Conservation (phyloP, 1,284 basidiomycete genomes). For the Ustilago loliicola region DNA sequence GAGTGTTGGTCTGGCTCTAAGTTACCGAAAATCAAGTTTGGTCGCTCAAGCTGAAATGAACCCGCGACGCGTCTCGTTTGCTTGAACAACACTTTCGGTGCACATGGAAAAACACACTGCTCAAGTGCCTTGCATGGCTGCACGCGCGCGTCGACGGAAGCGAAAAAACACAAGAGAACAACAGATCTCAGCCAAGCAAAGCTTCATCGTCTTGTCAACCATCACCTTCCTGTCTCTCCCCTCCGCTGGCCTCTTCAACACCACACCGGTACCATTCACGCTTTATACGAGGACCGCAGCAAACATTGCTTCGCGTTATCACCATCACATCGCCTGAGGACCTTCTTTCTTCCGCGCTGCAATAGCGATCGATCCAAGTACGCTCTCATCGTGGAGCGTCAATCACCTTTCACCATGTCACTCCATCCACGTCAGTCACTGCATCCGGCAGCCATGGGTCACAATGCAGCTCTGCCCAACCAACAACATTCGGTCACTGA, state of each 20-base stretch:
- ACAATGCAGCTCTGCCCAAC: constrained; percentile 35
- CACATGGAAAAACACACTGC: constrained; percentile 19
- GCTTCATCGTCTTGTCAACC: neutral
- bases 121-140: constrained; percentile 12
- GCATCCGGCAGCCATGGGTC: constrained; percentile 43
- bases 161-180: constrained; percentile 15
- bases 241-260: neutral
- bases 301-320: neutral
- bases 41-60: constrained; percentile 1
- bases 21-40: neutral
- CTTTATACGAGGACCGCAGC: neutral
- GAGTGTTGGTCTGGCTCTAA: constrained; percentile 19
- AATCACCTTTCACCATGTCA: constrained; percentile 26
- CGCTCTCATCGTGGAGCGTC: neutral
- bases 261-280: constrained; percentile 2
- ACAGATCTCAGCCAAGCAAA: constrained; percentile 7
- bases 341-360: neutral
- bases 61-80: constrained; percentile 38
- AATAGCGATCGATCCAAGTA: neutral
- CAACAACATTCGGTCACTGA: constrained; percentile 76
- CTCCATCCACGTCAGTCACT: constrained; percentile 52
- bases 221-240: constrained; percentile 8
- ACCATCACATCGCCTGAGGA: neutral
- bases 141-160: constrained; percentile 17
- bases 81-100: neutral